Conservation (phyloP, 352 stramenopile genomes). For the Phytophthora fragariaefolia region DNA sequence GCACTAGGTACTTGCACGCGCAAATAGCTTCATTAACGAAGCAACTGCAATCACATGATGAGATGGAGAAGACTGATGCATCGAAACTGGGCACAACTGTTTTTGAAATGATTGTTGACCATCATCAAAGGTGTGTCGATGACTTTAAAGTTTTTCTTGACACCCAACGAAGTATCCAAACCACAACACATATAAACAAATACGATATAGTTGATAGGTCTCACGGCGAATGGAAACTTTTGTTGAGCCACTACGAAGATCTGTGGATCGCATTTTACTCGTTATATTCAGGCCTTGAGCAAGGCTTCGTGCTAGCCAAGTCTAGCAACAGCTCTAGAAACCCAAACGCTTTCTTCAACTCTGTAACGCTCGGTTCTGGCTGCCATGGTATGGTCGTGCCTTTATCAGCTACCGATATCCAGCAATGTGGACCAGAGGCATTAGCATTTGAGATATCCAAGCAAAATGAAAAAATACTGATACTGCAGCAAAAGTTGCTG, state of each 20-base stretch:
- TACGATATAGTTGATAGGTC: neutral
- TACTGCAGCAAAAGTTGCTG: slow-evolving; percentile 29
- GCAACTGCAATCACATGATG: neutral
- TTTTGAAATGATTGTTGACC: slow-evolving; percentile 19
- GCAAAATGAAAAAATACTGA: slow-evolving; percentile 33
- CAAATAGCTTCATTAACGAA: slow-evolving; percentile 23
- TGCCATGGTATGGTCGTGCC: neutral
- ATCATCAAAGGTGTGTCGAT: slow-evolving; percentile 27
- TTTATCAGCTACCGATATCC: neutral
- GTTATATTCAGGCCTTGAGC: slow-evolving; percentile 13
- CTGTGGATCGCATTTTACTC: slow-evolving; percentile 37
- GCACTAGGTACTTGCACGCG: slow-evolving; percentile 18
- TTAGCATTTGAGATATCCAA: slow-evolving; percentile 32
- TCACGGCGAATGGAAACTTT: slow-evolving; percentile 11
- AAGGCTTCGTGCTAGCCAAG: neutral
- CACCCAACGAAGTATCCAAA: neutral
- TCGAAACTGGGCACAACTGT: neutral
- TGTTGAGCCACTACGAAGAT: slow-evolving; percentile 32
- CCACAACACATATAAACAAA: neutral
- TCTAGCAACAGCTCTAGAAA: neutral
- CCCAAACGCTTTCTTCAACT: neutral
- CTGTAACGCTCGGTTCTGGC: slow-evolving; percentile 11
- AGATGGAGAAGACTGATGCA: neutral
- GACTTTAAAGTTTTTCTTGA: slow-evolving; percentile 23
- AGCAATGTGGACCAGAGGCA: neutral